Evolutionary conservation across 2,329 filamentous ascomycete species (phyloP), one percentile per base, ranked within the genome.

Genomic region (Colletotrichum magnum): DNA sequence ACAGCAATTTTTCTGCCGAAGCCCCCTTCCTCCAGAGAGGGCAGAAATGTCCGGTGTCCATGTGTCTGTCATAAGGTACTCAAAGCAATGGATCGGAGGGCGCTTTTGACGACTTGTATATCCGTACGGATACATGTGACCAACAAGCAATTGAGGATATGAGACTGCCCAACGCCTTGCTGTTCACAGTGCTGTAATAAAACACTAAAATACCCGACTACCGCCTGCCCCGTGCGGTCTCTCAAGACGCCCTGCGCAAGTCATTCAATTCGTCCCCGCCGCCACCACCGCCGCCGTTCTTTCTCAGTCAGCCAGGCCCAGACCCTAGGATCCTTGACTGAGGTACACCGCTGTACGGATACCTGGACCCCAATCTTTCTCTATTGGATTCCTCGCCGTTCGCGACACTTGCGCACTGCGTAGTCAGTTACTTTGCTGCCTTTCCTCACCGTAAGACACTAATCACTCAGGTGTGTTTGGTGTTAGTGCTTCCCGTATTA

Each of bases 141-240:
- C 21, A 24, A 24, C 21, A 24, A 24, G 21, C 21, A 4, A 24
- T 24, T 24, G 21, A 28, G 15, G 32, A 36, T 36, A 24, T 28
- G 21, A 43, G 5, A 12, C 13, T 43, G 13, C 41, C 41, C 13
- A 5, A 15, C 10, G 41, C 16, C 16, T 13, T 10, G 6, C 41
- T 43, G 41, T 15, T 12, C 41, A 13, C 7, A 3, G 21, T 52
- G 50, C 50, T 15, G 50, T 52, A 28, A 26, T 52, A 32, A 13
- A 32, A 13, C n/a, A n/a, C 18, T 4, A 39, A 59, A 32, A 41
- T 51, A 59, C 57, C 32, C 32, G 32, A 36, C 43, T 59, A 51
- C 45, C 45, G 13, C 21, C 18, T 50, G 28, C 58, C 41, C 28
- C 48, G 32, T 51, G 47, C 21, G 41, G 47, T 47, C 7, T 41